These are phyloP conservation scores for Casaregolazyma suthepensis DNA, from an alignment of 1,139 yeast species.

Conservation along the genomic window DNA sequence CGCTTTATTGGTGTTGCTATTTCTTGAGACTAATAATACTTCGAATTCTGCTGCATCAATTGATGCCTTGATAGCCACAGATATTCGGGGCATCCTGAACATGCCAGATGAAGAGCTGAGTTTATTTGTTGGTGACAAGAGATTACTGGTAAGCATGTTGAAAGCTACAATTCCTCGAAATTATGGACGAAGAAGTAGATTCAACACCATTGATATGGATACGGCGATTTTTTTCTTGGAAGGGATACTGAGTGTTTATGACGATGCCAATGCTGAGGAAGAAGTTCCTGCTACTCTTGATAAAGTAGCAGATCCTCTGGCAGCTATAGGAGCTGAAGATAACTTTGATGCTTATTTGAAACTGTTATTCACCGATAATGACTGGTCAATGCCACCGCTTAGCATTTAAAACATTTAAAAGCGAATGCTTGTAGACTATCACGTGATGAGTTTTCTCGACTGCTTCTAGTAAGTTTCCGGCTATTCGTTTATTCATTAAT, in stretches of 20 bases:
- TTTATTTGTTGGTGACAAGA: not conserved
- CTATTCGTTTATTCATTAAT: too few relatives aligned
- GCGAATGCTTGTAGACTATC: too few relatives aligned
- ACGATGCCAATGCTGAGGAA: not conserved
- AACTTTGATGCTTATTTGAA: not conserved
- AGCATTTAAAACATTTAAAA: not conserved
- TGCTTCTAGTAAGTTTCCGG: too few relatives aligned
- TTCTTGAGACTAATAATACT: not conserved
- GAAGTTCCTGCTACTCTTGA: not conserved
- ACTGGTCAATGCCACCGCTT: not conserved
- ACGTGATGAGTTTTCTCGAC: too few relatives aligned
- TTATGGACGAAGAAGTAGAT: not conserved
- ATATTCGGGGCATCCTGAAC: not conserved
- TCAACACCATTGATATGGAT: not conserved
- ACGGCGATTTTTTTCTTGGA: not conserved
- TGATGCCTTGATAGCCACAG: not conserved
- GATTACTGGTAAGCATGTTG: too few relatives aligned
- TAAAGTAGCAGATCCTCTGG: not conserved
- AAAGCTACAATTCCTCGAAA: not conserved
- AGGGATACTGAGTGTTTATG: not conserved
- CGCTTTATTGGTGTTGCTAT: not conserved
- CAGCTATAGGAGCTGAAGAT: not conserved
- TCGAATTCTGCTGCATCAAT: not conserved
- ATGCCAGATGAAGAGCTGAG: not conserved
- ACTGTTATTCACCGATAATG: not conserved